These are phyloP conservation scores for Decorospora gaudefroyi DNA, from an alignment of 2,329 filamentous ascomycete genomes.

Conservation along the genomic window DNA sequence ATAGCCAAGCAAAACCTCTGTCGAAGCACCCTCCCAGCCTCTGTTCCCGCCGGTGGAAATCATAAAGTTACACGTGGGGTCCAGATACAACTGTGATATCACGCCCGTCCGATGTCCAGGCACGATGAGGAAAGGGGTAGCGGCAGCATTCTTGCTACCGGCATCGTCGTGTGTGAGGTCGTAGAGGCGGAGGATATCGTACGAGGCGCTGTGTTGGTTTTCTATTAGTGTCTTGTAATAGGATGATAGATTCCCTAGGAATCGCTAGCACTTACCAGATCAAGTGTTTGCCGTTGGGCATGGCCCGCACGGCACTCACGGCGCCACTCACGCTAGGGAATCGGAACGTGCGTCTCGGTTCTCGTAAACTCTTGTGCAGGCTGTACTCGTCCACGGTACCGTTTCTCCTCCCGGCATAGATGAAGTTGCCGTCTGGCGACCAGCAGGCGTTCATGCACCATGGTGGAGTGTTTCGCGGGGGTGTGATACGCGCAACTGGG, in stretches of 20 bases:
- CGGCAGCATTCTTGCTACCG: constrained; percentile 69
- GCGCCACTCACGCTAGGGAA: constrained; percentile 89
- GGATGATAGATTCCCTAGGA: no score
- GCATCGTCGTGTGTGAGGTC: constrained; percentile 69
- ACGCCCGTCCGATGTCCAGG: constrained; percentile 88
- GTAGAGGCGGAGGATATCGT: constrained; percentile 92
- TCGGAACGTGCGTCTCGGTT: constrained; percentile 77
- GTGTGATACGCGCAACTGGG: constrained; percentile 78
- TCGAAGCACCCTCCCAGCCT: constrained; percentile 90
- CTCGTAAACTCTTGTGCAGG: constrained; percentile 76
- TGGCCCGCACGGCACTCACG: constrained; percentile 83
- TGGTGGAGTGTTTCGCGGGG: constrained; percentile 76
- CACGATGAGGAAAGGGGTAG: constrained; percentile 91
- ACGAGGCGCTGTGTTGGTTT: constrained; percentile 84
- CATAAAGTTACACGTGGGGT: constrained; percentile 88
- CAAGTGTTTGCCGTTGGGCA: constrained; percentile 90
- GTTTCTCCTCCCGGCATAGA: constrained; percentile 90
- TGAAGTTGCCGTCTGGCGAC: constrained; percentile 92
- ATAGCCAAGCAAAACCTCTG: constrained; percentile 91
- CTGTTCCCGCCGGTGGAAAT: constrained; percentile 88
- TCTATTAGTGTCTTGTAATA: no score
- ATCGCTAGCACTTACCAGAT: constrained; percentile 77
- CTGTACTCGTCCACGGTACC: constrained; percentile 93
- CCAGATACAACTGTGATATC: constrained; percentile 82
- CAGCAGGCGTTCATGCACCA: constrained; percentile 99